Evolutionary conservation across 2,329 filamentous ascomycete genomes (phyloP), one percentile per base, ranked within the genome.

Genomic region (Celoporthe dispersa): DNA sequence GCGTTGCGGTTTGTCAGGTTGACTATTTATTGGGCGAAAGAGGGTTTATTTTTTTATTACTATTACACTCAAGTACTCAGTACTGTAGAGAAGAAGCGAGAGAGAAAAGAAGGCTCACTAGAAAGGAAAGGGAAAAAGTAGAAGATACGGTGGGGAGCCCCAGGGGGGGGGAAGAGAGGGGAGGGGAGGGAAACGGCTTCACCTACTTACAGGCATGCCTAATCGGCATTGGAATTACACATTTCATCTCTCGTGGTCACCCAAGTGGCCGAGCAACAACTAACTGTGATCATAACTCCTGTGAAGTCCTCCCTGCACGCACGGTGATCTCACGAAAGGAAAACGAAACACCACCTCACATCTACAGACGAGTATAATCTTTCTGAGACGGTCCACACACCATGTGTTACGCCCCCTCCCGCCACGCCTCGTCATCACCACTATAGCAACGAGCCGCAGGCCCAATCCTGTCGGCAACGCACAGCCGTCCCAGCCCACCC

Each of bases 351-450:
- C 22, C n/a, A 11, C 5, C 14, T 41, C 16, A n/a, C n/a, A n/a
- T n/a, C n/a, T n/a, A n/a, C n/a, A n/a, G n/a, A n/a, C n/a, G 19
- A 48, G 44, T 3, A 12, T 41, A 48, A 48, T n/a, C 44, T n/a
- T n/a, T 48, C 44, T 48, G 44, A 48, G 44, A 48, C 44, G 22
- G 22, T 48, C 7, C 22, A 48, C 44, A n/a, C 5, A 22, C 44
- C 6, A 8, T 48, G 44, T 48, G 44, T 48, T n/a, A 11, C 44
- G 11, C n/a, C 44, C 9, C 2, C 44, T 19, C 22, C 44, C 1
- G 22, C 44, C 44, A 48, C 44, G 53, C 53, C 53, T 57, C 53
- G 53, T 57, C 53, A 57, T 57, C 53, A 57, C 4, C 12, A n/a
- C 44, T n/a, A 48, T n/a, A n/a, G 6, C 8, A 48, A n/a, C 22